These are phyloP conservation scores for Pestalotiopsis sp. DNA, from an alignment of 2,329 filamentous ascomycete genomes.

Conservation along the genomic window DNA sequence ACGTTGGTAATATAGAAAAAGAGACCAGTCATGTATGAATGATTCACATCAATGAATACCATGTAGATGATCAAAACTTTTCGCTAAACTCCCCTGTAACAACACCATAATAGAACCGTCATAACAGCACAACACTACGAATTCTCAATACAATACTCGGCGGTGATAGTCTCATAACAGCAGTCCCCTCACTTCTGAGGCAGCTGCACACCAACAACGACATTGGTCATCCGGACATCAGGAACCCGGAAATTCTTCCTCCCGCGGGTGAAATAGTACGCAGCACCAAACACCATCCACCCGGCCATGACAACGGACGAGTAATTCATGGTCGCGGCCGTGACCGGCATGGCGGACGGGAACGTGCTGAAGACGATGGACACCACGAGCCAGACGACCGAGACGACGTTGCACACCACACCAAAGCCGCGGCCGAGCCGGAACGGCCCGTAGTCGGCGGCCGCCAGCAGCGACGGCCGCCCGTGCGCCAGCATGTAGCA, in stretches of 20 bases:
- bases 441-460: conserved; percentile 43
- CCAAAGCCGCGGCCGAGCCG: conserved; percentile 36
- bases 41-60: not conserved
- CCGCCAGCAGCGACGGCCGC: conserved; percentile 26
- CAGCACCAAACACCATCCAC: conserved; percentile 4
- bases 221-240: not conserved
- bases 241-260: conserved; percentile 3
- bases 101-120: not conserved
- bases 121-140: not conserved
- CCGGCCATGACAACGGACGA: conserved; percentile 49
- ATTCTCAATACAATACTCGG: not conserved
- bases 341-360: conserved; percentile 42
- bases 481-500: conserved; percentile 44
- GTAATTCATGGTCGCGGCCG: conserved; percentile 48
- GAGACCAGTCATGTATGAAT: too few species aligned
- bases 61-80: not conserved
- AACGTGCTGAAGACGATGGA: conserved; percentile 48
- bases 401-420: conserved; percentile 37
- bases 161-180: not conserved
- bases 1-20: too few species aligned
- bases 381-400: conserved; percentile 40
- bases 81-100: not conserved
- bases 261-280: conserved; percentile 2
- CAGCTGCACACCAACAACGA: not conserved
- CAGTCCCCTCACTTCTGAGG: not conserved